Evolutionary conservation across 2,329 filamentous ascomycete species (phyloP), one percentile per base, ranked within the genome.

Genomic region (Aspergillus texensis): DNA sequence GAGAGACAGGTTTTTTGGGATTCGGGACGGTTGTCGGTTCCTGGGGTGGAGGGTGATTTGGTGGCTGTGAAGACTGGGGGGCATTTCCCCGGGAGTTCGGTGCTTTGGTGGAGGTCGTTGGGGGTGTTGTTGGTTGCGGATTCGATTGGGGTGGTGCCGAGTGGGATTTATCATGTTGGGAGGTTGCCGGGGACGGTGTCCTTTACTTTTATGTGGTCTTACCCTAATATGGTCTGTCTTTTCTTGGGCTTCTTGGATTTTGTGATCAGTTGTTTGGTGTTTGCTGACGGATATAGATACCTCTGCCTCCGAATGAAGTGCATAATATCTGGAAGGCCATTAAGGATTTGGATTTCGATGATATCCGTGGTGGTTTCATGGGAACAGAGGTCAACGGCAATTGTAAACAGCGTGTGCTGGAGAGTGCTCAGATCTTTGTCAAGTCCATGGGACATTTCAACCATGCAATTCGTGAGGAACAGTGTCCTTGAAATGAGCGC

Each of bases 351-450:
- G 81, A 88, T 1, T 94, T 93, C 68, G 79, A 78, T 14, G 85
- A 86, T 64, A 89, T 90, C 8, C 88, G 91, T 74, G 90, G 91
- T 0, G 86, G 86, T 0, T 92, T 94, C 66, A 70, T 82, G 2
- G 86, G 85, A 0, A 82, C 84, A 71, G 89, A 93, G 69, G 86
- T 93, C 3, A 79, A 83, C 62, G 77, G 71, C 6, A 78, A 83
- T 66, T 80, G 92, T 60, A 93, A 90, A 80, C 72, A 74, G 63
- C 84, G 90, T 66, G 83, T 94, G 30, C 71, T 93, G 72, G 86
- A 92, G 64, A 94, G 91, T 74, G 92, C 92, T 84, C 86, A 92
- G 80, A 91, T 92, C 24, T 90, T 93, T 72, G 81, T 89, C 2
- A 80, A 73, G 67, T 80, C 72, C 4, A 77, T 78, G 75, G 76